phyloP scores from a whole-genome alignment of 768 basidiomycete species.

The Kwoniella dendrophila region DNA sequence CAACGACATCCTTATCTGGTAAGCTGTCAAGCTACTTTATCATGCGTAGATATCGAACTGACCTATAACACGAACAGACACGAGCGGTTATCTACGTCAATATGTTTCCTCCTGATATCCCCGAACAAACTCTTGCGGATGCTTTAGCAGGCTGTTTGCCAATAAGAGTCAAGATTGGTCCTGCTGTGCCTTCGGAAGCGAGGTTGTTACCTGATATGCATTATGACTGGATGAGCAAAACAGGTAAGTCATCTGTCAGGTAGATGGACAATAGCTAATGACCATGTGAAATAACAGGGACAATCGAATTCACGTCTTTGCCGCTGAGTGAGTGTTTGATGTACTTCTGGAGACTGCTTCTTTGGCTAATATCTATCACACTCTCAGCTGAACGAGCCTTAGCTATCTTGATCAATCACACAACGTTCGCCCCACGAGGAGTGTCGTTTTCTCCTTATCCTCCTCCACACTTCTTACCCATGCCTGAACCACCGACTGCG shows the following conservation, averaged over 20 bases:
- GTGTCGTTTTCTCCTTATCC: conserved; percentile 38
- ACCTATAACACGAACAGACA: conserved; percentile 5
- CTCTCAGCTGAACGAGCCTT: conserved; percentile 39
- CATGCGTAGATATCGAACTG: neutral
- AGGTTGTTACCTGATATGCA: conserved; percentile 35
- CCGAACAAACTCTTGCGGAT: conserved; percentile 31
- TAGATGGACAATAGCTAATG: no score
- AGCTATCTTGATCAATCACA: conserved; percentile 33
- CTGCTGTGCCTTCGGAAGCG: conserved; percentile 17
- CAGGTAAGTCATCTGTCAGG: conserved; percentile 25
- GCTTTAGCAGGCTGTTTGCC: conserved; percentile 38
- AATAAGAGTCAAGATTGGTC: conserved; percentile 30
- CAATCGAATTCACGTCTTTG: conserved; percentile 27
- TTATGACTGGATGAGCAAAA: conserved; percentile 45
- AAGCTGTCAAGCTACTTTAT: neutral
- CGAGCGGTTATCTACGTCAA: conserved; percentile 27
- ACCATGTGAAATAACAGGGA: conserved; percentile 25
- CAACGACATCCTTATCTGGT: conserved; percentile 20
- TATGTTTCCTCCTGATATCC: conserved; percentile 28
- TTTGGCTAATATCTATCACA: neutral
- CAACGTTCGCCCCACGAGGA: conserved; percentile 21
- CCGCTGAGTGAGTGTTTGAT: conserved; percentile 24
- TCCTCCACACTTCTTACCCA: conserved; percentile 27
- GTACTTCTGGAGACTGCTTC: neutral
- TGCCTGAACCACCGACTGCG: conserved; percentile 19